Percentiles rank a stretch among this genome's conserved stretches.
These are phyloP conservation scores for Anthostomella pinea DNA, from an alignment of 2,329 filamentous ascomycete genomes.

Conservation along the genomic window DNA sequence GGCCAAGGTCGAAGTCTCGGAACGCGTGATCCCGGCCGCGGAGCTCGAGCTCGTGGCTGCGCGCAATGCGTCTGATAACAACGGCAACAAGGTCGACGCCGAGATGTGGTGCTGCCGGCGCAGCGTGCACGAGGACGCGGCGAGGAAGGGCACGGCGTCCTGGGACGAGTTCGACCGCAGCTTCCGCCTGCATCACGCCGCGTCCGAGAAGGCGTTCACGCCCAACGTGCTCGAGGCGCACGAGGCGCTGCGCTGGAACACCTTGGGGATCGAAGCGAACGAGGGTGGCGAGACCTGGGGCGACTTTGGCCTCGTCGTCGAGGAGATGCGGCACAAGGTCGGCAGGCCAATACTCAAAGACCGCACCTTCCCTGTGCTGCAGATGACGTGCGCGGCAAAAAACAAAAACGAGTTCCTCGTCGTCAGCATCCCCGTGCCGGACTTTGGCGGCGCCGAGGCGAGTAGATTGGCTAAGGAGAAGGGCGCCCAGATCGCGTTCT, in stretches of 20 bases:
- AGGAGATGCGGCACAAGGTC: conserved; percentile 66
- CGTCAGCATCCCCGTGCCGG: conserved; percentile 53
- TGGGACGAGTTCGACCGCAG: conserved; percentile 62
- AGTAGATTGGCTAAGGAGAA: conserved; percentile 38
- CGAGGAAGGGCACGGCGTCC: conserved; percentile 50
- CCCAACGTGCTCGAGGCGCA: conserved; percentile 51
- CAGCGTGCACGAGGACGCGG: conserved; percentile 57
- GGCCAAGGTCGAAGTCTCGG: conserved; percentile 51
- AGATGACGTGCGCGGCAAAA: conserved; percentile 52
- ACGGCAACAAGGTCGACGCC: conserved; percentile 12
- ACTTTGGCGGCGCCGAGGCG: conserved; percentile 35
- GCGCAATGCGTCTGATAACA: conserved; percentile 1
- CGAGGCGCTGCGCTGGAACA: conserved; percentile 46
- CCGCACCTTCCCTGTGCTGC: conserved; percentile 65
- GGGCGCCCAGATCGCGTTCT: conserved; percentile 54
- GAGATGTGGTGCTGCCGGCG: conserved; percentile 65
- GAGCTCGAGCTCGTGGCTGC: conserved; percentile 40
- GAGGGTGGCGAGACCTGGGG: conserved; percentile 42
- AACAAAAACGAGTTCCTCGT: conserved; percentile 49
- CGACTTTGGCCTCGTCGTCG: conserved; percentile 48
- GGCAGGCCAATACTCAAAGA: conserved; percentile 55
- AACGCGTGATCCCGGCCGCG: conserved; percentile 45
- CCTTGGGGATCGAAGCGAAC: conserved; percentile 37
- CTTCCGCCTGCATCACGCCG: conserved; percentile 57
- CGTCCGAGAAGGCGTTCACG: conserved; percentile 57